Conservation (phyloP, 2,329 filamentous ascomycete genomes). For the Alternaria ventricosa region DNA sequence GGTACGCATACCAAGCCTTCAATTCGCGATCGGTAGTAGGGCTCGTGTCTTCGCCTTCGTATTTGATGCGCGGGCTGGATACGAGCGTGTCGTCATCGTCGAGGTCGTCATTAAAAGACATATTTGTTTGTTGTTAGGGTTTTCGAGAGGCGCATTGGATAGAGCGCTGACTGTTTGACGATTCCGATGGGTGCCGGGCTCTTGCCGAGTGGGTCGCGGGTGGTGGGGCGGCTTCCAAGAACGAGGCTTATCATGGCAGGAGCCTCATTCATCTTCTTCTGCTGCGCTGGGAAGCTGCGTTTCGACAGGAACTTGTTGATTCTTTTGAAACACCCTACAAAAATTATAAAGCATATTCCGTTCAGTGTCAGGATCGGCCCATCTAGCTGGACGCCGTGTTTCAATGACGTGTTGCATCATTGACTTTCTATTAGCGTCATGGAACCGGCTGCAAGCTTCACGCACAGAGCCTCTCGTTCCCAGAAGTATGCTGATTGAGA, state of each 20-base stretch:
- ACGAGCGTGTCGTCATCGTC: slow-evolving; percentile 8
- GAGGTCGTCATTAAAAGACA: slow-evolving; percentile 19
- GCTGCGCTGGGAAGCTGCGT: not conserved
- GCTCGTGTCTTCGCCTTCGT: slow-evolving; percentile 59
- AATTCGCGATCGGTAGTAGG: slow-evolving; percentile 82
- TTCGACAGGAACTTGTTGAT: not conserved
- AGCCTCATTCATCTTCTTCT: not conserved
- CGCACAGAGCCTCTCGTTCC: not conserved
- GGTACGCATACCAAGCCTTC: slow-evolving; percentile 87
- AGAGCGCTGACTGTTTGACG: not conserved
- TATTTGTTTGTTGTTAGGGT: slow-evolving; percentile 1
- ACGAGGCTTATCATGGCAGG: not conserved
- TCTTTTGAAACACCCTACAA: not conserved
- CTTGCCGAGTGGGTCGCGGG: not conserved
- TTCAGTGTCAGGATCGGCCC: not conserved
- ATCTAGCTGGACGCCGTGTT: not conserved
- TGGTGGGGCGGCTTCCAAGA: not conserved
- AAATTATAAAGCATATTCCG: not conserved
- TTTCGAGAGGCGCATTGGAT: not conserved
- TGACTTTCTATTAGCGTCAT: not conserved
- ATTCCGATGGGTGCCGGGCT: slow-evolving; percentile 5
- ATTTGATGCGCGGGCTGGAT: slow-evolving; percentile 12
- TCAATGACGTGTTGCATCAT: not conserved
- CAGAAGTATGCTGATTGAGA: not conserved
- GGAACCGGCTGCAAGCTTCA: not conserved